A percentile compares a stretch with the other conserved stretches of the same genome.
phyloP scores from a whole-genome alignment of 176 grass and related monocot genomes.

The Phragmites australis region DNA sequence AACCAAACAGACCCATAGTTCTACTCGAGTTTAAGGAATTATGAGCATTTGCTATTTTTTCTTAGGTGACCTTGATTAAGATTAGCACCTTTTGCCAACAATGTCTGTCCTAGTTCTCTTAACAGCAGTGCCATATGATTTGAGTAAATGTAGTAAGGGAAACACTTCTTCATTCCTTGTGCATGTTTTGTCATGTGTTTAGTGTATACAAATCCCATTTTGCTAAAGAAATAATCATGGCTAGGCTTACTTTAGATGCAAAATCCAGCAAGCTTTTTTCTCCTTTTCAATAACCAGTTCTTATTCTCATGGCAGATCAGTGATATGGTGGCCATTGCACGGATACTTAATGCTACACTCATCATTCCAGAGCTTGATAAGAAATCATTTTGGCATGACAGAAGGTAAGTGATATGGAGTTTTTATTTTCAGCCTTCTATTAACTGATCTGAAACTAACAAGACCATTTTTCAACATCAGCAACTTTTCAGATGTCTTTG shows the following conservation, averaged over 20 bases:
- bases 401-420: slow-evolving; percentile 42
- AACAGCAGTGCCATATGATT: background rate
- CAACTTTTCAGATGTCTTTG: slow-evolving; percentile 95
- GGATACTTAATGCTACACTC: slow-evolving; percentile 83
- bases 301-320: slow-evolving; percentile 69
- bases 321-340: slow-evolving; percentile 88
- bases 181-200: slow-evolving; percentile 32
- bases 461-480: slow-evolving; percentile 48
- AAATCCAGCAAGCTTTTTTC: background rate
- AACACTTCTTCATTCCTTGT: slow-evolving; percentile 3
- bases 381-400: slow-evolving; percentile 96
- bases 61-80: background rate
- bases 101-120: too few species aligned
- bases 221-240: slow-evolving; percentile 21
- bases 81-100: background rate
- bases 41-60: slow-evolving; percentile 15
- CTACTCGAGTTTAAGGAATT: background rate
- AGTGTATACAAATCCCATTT: background rate
- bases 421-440: slow-evolving; percentile 22
- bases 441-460: slow-evolving; percentile 30
- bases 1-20: too few species aligned
- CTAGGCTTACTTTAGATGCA: background rate
- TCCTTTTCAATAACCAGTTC: background rate
- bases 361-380: slow-evolving; percentile 95
- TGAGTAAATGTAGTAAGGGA: slow-evolving; percentile 7